These are phyloP conservation scores for Atkinsonella hypoxylon DNA, from an alignment of 2,329 filamentous ascomycete species.

Conservation along the genomic window DNA sequence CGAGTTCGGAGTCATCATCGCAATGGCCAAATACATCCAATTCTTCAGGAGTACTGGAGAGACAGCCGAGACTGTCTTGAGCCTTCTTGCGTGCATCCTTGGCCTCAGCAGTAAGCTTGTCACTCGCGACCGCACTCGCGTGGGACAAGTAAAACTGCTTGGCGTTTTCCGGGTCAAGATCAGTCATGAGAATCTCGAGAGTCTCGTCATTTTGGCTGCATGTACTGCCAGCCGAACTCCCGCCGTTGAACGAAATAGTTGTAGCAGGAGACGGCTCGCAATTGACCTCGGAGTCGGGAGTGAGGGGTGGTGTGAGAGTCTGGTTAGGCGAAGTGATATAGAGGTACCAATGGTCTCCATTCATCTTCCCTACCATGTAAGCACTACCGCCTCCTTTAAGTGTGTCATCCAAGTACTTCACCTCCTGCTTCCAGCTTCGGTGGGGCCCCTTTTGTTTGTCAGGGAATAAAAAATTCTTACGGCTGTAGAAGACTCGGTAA, in stretches of 20 bases:
- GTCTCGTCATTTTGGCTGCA: slow-evolving; percentile 58
- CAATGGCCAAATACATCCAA: slow-evolving; percentile 76
- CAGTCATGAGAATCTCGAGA: slow-evolving; percentile 61
- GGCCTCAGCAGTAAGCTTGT: slow-evolving; percentile 59
- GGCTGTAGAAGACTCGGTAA: slow-evolving; percentile 95
- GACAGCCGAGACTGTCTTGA: slow-evolving; percentile 45
- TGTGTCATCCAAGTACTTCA: slow-evolving; percentile 81
- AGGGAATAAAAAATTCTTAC: slow-evolving; percentile 96
- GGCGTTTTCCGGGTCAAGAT: slow-evolving; percentile 54
- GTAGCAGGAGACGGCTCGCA: slow-evolving; percentile 22
- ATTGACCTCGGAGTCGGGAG: slow-evolving; percentile 44
- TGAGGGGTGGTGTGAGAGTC: slow-evolving; percentile 69
- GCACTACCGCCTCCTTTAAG: slow-evolving; percentile 89
- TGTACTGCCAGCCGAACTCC: slow-evolving; percentile 24
- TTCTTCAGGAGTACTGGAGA: slow-evolving; percentile 43
- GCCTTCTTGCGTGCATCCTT: slow-evolving; percentile 50
- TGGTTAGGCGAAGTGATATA: slow-evolving; percentile 86
- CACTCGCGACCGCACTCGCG: slow-evolving; percentile 83
- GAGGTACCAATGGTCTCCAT: slow-evolving; percentile 97
- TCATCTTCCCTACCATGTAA: slow-evolving; percentile 99
- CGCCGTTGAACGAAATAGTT: slow-evolving; percentile 43
- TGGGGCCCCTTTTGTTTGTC: slow-evolving; percentile 90
- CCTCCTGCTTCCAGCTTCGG: slow-evolving; percentile 94
- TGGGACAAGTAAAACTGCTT: slow-evolving; percentile 58
- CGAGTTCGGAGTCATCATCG: slow-evolving; percentile 30